Evolutionary conservation across 495 filamentous ascomycete genomes (phyloP).

Genomic region (Collariella sp.): DNA sequence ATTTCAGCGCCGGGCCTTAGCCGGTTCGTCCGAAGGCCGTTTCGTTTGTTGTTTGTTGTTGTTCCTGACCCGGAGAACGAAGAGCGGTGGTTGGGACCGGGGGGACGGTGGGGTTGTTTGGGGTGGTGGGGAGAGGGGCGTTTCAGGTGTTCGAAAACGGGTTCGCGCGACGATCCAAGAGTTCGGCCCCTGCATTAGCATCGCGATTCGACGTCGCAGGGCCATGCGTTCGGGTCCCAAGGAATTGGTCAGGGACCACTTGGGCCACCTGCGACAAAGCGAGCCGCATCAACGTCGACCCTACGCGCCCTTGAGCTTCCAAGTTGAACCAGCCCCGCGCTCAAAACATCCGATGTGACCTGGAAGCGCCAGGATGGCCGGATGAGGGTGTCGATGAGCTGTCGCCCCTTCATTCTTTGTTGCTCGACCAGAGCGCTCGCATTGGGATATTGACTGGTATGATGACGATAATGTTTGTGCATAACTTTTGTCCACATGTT

Average conservation of each 20-base stretch:
- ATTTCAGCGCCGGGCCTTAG: neutral
- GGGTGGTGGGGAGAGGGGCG: conserved; percentile 8
- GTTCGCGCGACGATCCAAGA: conserved; percentile 22
- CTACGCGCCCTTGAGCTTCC: neutral
- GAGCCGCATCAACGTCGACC: conserved; percentile 28
- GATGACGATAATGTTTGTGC: neutral
- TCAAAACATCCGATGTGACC: neutral
- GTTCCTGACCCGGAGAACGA: too few species aligned
- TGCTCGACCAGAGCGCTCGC: neutral
- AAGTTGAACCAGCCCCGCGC: neutral
- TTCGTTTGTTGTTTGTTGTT: neutral
- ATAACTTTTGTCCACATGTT: neutral
- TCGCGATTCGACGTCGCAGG: conserved; percentile 23
- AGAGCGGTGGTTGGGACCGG: neutral
- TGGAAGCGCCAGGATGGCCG: conserved; percentile 4
- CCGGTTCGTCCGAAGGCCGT: neutral
- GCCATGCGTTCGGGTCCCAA: conserved; percentile 24
- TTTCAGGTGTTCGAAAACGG: conserved; percentile 18
- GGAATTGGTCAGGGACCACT: conserved; percentile 19
- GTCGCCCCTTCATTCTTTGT: neutral
- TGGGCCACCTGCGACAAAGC: conserved; percentile 16
- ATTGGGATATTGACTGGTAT: neutral
- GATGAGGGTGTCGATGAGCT: neutral
- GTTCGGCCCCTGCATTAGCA: conserved; percentile 22
- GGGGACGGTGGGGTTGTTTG: neutral